Evolutionary conservation across 1,284 basidiomycete genomes (phyloP).

Genomic region (Ustilago shanxiensis): DNA sequence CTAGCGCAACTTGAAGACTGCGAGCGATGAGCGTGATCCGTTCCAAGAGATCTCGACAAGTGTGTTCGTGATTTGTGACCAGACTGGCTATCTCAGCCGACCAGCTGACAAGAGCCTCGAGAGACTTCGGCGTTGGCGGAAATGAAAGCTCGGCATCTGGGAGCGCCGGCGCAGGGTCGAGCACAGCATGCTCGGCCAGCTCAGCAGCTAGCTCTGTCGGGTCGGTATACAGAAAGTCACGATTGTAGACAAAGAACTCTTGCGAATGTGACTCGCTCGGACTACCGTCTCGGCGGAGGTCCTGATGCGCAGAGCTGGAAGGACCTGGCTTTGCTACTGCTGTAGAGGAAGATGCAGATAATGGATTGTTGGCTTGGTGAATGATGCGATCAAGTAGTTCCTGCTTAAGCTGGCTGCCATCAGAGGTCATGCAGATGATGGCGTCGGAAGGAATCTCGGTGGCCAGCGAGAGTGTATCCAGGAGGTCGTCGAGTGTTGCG

Average conservation of each 20-base stretch:
- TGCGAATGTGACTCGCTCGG: slow-evolving; percentile 14
- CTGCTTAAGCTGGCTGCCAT: slow-evolving; percentile 63
- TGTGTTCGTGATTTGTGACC: slow-evolving; percentile 14
- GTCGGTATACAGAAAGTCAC: slow-evolving; percentile 65
- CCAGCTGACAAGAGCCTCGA: slow-evolving; percentile 58
- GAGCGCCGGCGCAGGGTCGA: slow-evolving; percentile 27
- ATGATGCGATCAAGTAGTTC: slow-evolving; percentile 55
- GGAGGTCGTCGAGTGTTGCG: slow-evolving; percentile 60
- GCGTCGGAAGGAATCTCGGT: slow-evolving; percentile 65
- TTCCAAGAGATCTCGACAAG: slow-evolving; percentile 35
- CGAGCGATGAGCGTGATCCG: slow-evolving; percentile 54
- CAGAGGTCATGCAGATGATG: slow-evolving; percentile 67
- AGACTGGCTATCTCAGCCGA: slow-evolving; percentile 28
- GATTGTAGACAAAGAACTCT: slow-evolving; percentile 67
- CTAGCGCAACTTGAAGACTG: slow-evolving; percentile 61
- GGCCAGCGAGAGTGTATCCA: slow-evolving; percentile 65
- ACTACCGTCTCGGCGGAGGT: background rate
- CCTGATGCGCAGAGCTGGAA: slow-evolving; percentile 18
- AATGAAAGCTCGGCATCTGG: slow-evolving; percentile 47
- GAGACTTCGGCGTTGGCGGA: slow-evolving; percentile 58
- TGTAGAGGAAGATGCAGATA: slow-evolving; percentile 22
- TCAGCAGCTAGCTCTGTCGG: slow-evolving; percentile 57
- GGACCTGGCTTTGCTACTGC: slow-evolving; percentile 9
- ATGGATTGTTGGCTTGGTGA: slow-evolving; percentile 18
- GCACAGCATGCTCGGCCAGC: slow-evolving; percentile 46